Percentiles rank a stretch among this genome's conserved stretches.
Conservation (phyloP, 2,329 filamentous ascomycete species). For the Fusarium verticillioides region DNA sequence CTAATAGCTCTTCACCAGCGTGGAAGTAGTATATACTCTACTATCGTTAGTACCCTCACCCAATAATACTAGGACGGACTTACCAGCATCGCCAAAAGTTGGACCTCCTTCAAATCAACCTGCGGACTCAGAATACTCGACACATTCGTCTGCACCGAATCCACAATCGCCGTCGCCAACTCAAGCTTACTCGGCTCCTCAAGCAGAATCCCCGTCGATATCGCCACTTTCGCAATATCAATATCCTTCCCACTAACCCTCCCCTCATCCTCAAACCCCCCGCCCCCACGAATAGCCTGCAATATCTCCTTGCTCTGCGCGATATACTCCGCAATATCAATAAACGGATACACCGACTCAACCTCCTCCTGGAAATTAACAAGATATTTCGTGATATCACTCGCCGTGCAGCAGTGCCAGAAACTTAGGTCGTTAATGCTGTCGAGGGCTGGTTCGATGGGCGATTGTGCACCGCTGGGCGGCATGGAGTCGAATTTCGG, state of each 20-base stretch:
- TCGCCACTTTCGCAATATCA: constrained; percentile 49
- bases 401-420: constrained; percentile 39
- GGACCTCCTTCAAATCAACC: constrained; percentile 50
- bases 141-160: constrained; percentile 45
- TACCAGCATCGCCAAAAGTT: constrained; percentile 48
- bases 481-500: constrained; percentile 45
- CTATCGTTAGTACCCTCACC: rapidly evolving
- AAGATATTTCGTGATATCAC: constrained; percentile 49
- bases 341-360: constrained; percentile 52
- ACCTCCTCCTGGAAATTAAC: constrained; percentile 54
- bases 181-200: constrained; percentile 49
- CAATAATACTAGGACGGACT: background rate
- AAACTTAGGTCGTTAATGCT: constrained; percentile 29
- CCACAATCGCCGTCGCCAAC: constrained; percentile 44
- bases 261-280: background rate
- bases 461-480: constrained; percentile 39
- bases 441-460: constrained; percentile 16
- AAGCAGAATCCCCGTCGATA: constrained; percentile 48
- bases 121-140: constrained; percentile 45
- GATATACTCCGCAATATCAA: constrained; percentile 45
- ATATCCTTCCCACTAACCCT: constrained; percentile 42
- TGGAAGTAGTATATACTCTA: constrained; percentile 57
- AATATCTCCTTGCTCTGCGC: constrained; percentile 44
- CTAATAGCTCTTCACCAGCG: constrained; percentile 60
- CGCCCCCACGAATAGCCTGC: constrained; percentile 26